Percentiles rank a stretch among this genome's conserved stretches.
phyloP scores from a whole-genome alignment of 169 alveolate genomes.

The Plasmodium knowlesi region DNA sequence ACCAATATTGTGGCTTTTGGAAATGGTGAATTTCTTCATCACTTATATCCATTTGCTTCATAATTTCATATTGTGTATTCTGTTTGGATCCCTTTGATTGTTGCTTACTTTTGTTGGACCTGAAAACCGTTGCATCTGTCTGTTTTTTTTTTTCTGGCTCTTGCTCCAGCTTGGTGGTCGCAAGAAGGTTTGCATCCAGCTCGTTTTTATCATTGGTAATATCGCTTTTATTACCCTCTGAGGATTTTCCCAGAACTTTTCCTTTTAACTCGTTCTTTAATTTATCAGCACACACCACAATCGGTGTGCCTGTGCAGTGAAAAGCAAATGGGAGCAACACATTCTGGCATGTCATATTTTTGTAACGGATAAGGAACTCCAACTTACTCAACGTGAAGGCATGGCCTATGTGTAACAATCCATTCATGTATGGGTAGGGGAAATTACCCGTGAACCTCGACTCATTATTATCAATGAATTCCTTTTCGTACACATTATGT shows the following conservation, averaged over 20 bases:
- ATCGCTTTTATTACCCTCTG: neutral
- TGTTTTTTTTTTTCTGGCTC: neutral
- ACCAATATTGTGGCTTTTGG: conserved; percentile 97
- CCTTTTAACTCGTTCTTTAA: conserved; percentile 88
- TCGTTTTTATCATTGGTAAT: neutral
- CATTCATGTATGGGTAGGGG: conserved; percentile 99
- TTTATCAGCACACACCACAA: conserved; percentile 97
- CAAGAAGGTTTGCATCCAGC: neutral
- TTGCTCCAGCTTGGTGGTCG: neutral
- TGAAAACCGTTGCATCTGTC: conserved; percentile 80
- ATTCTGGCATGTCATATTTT: conserved; percentile 94
- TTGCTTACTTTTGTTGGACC: conserved; percentile 88
- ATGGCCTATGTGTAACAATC: conserved; percentile 99
- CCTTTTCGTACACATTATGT: conserved; percentile 89
- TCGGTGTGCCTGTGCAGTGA: conserved; percentile 99
- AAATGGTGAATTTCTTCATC: conserved; percentile 95
- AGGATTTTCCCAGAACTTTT: neutral
- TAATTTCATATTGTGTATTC: conserved; percentile 91
- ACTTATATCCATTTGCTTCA: conserved; percentile 93
- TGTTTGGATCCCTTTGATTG: conserved; percentile 89
- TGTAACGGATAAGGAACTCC: conserved; percentile 97
- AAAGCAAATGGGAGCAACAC: conserved; percentile 98
- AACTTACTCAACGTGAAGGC: conserved; percentile 97
- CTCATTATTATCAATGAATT: conserved; percentile 85
- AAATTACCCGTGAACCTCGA: conserved; percentile 95